These are phyloP conservation scores for Phylloporus sp. DNA, from an alignment of 768 basidiomycete genomes.

Conservation along the genomic window DNA sequence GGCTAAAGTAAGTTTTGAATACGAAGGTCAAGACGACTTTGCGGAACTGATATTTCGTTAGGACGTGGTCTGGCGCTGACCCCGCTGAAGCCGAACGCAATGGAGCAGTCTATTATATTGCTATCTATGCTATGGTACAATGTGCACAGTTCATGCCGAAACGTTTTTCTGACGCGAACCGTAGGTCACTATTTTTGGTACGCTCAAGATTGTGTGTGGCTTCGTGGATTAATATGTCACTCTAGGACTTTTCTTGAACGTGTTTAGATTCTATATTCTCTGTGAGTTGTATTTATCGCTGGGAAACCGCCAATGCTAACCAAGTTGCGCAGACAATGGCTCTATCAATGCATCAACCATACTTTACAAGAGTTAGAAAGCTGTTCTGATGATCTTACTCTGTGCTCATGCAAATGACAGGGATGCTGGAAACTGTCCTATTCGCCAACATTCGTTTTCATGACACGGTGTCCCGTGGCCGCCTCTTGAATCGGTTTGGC, in stretches of 20 bases:
- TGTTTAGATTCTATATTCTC: slow-evolving; percentile 64
- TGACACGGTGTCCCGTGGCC: slow-evolving; percentile 84
- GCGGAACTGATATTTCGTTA: slow-evolving; percentile 22
- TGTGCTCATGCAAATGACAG: slow-evolving; percentile 22
- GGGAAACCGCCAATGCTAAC: slow-evolving; percentile 2
- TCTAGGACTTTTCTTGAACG: slow-evolving; percentile 51
- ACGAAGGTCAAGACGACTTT: background rate
- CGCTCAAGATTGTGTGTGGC: background rate
- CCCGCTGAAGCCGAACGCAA: slow-evolving; percentile 36
- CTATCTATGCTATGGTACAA: slow-evolving; percentile 62
- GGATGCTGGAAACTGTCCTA: slow-evolving; percentile 70
- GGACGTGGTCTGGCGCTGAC: slow-evolving; percentile 55
- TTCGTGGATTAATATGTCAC: slow-evolving; percentile 13
- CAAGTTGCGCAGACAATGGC: slow-evolving; percentile 47
- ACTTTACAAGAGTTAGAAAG: slow-evolving; percentile 60
- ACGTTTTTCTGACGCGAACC: slow-evolving; percentile 19
- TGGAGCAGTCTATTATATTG: slow-evolving; percentile 43
- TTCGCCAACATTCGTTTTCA: slow-evolving; percentile 92
- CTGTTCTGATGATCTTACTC: background rate
- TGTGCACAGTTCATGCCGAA: background rate
- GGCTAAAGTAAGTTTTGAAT: slow-evolving; percentile 46
- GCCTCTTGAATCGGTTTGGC: slow-evolving; percentile 77
- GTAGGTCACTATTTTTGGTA: slow-evolving; percentile 37
- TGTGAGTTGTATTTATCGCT: slow-evolving; percentile 41
- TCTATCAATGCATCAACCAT: slow-evolving; percentile 78